Percentiles rank a stretch among this genome's conserved stretches.
These are phyloP conservation scores for Geranium incanum DNA, from an alignment of 441 rosid species.

Conservation along the genomic window DNA sequence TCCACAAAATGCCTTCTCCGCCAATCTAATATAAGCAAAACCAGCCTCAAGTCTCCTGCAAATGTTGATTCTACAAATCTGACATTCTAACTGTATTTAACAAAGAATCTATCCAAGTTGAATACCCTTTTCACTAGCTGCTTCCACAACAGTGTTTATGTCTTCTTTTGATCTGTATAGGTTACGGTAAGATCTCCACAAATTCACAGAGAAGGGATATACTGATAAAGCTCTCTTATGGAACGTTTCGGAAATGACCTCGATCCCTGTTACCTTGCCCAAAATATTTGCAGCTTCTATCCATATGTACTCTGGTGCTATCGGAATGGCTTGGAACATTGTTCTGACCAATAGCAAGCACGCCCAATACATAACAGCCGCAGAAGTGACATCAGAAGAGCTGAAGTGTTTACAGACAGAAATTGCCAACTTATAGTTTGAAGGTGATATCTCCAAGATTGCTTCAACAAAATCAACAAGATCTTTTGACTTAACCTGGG, in stretches of 20 bases:
- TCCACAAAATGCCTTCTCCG: slow-evolving; percentile 2
- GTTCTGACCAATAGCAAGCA: slow-evolving; percentile 47
- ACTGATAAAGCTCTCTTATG: slow-evolving; percentile 50
- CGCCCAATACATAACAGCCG: slow-evolving; percentile 65
- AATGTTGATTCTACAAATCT: slow-evolving; percentile 22
- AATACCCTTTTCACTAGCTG: slow-evolving; percentile 58
- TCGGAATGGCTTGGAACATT: slow-evolving; percentile 59
- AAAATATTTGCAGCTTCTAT: slow-evolving; percentile 59
- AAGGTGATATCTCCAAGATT: slow-evolving; percentile 50
- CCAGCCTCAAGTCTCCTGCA: not conserved
- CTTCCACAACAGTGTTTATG: slow-evolving; percentile 32
- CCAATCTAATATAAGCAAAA: slow-evolving; percentile 12
- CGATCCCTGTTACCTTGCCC: slow-evolving; percentile 31
- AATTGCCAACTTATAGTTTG: slow-evolving; percentile 60
- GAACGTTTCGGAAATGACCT: slow-evolving; percentile 44
- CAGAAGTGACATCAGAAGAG: slow-evolving; percentile 21
- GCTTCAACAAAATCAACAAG: slow-evolving; percentile 79
- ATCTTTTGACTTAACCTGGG: slow-evolving; percentile 44
- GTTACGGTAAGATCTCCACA: slow-evolving; percentile 49
- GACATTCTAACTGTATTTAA: slow-evolving; percentile 5
- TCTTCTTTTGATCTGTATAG: slow-evolving; percentile 28
- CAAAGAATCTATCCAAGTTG: slow-evolving; percentile 27
- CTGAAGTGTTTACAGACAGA: slow-evolving; percentile 43
- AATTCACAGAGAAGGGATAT: slow-evolving; percentile 61
- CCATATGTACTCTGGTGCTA: slow-evolving; percentile 75